Conservation (phyloP, 805 yeast species). For the Torulaspora gathmanii region DNA sequence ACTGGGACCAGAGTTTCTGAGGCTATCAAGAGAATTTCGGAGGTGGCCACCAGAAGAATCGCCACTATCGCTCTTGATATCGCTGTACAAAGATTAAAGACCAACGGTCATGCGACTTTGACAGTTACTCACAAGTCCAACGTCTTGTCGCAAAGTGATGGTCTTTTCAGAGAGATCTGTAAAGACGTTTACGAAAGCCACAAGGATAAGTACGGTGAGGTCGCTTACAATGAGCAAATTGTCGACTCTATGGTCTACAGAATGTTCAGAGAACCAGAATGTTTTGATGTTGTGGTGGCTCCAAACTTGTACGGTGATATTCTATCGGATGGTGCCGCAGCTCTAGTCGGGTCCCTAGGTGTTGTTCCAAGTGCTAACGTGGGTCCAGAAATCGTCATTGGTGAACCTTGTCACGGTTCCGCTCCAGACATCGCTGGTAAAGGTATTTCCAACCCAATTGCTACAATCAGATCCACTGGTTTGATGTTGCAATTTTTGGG, state of each 20-base stretch:
- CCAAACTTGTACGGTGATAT: slow-evolving; percentile 98
- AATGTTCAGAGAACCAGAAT: slow-evolving; percentile 96
- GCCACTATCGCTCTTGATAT: slow-evolving; percentile 90
- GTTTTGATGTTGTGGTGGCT: slow-evolving; percentile 96
- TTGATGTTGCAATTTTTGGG: slow-evolving; percentile 97
- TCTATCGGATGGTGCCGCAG: slow-evolving; percentile 96
- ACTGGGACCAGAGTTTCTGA: slow-evolving; percentile 92
- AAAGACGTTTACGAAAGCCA: slow-evolving; percentile 46
- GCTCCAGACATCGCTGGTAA: slow-evolving; percentile 98
- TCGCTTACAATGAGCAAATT: slow-evolving; percentile 86
- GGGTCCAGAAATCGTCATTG: slow-evolving; percentile 92
- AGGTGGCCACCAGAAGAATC: slow-evolving; percentile 76
- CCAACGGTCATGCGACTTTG: slow-evolving; percentile 51
- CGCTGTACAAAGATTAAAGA: slow-evolving; percentile 86
- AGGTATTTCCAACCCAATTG: slow-evolving; percentile 93
- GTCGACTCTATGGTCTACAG: slow-evolving; percentile 99
- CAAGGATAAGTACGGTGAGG: slow-evolving; percentile 51
- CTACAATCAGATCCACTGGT: slow-evolving; percentile 96
- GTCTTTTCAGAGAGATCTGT: slow-evolving; percentile 86
- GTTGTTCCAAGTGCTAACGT: slow-evolving; percentile 98
- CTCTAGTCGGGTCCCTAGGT: slow-evolving; percentile 94
- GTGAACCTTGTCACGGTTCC: slow-evolving; percentile 99
- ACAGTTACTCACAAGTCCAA: slow-evolving; percentile 97
- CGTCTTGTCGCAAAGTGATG: slow-evolving; percentile 88
- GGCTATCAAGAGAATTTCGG: slow-evolving; percentile 94